These are phyloP conservation scores for Testicularia cyperi DNA, from an alignment of 1,284 basidiomycete species.

Conservation along the genomic window DNA sequence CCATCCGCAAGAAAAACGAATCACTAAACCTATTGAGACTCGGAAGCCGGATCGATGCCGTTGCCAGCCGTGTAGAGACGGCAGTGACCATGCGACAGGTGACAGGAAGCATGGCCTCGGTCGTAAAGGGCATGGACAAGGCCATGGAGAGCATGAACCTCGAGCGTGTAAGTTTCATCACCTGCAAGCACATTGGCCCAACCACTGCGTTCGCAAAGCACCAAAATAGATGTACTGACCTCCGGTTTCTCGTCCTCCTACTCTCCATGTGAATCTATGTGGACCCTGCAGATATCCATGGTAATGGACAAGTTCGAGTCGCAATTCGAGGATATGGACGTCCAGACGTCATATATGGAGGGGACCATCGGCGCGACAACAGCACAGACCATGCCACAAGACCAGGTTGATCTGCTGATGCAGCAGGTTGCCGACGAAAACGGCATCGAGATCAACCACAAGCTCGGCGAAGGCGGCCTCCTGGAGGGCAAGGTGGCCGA, in stretches of 20 bases:
- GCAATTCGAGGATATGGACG: conserved; percentile 95
- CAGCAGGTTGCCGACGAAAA: conserved; percentile 95
- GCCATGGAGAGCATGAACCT: conserved; percentile 99
- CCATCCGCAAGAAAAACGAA: conserved; percentile 98
- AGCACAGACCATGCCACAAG: conserved; percentile 89
- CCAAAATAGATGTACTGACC: no score
- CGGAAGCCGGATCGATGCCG: conserved; percentile 79
- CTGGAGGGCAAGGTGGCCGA: conserved; percentile 65
- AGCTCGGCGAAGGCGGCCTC: conserved; percentile 73
- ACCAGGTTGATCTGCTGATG: conserved; percentile 90
- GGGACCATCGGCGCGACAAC: conserved; percentile 91
- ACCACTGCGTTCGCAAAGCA: no score
- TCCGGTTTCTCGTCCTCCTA: no score
- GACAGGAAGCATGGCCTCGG: conserved; percentile 91
- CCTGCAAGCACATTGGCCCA: neutral
- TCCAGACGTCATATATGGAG: conserved; percentile 98
- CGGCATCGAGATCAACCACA: conserved; percentile 91
- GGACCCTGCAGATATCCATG: conserved; percentile 76
- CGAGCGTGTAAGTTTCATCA: conserved; percentile 75
- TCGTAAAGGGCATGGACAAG: conserved; percentile 97
- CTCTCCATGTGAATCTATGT: no score
- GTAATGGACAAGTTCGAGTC: conserved; percentile 99
- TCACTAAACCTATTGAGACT: conserved; percentile 69
- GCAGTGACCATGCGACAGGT: conserved; percentile 88
- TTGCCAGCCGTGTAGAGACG: conserved; percentile 95